These are phyloP conservation scores for Leptographium radiaticola DNA, from an alignment of 2,329 filamentous ascomycete genomes.

Conservation along the genomic window DNA sequence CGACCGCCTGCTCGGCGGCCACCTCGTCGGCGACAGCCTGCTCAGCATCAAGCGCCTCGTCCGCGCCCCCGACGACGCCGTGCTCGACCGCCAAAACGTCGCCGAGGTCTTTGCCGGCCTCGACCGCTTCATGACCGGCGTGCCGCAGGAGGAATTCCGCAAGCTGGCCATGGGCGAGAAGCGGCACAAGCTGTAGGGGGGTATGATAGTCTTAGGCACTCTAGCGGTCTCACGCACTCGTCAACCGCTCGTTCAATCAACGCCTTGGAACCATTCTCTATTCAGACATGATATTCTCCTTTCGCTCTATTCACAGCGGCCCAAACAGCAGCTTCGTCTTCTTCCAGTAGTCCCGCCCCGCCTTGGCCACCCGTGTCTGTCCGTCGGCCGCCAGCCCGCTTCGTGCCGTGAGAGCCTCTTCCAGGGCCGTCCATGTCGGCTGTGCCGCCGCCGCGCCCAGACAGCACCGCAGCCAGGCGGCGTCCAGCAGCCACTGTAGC, in stretches of 20 bases:
- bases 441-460: slow-evolving; percentile 19
- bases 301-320: slow-evolving; percentile 39
- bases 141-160: slow-evolving; percentile 79
- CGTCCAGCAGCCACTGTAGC: slow-evolving; percentile 50
- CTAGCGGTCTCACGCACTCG: no score
- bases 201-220: no score
- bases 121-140: slow-evolving; percentile 63
- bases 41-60: slow-evolving; percentile 77
- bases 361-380: slow-evolving; percentile 43
- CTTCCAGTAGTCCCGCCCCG: slow-evolving; percentile 68
- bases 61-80: slow-evolving; percentile 55
- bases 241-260: neutral
- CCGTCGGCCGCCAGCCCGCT: slow-evolving; percentile 26
- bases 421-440: slow-evolving; percentile 21
- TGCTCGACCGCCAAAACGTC: slow-evolving; percentile 65
- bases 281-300: neutral
- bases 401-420: slow-evolving; percentile 29
- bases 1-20: slow-evolving; percentile 56
- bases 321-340: slow-evolving; percentile 73
- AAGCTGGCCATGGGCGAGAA: slow-evolving; percentile 81
- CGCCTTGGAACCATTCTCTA: no score
- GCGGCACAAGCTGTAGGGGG: slow-evolving; percentile 70
- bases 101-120: slow-evolving; percentile 77
- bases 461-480: slow-evolving; percentile 34
- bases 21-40: slow-evolving; percentile 69